A percentile compares a stretch with the other conserved stretches of the same genome.
Conservation (phyloP, 116 monocot genomes). For the Trichopus zeylanicus region DNA sequence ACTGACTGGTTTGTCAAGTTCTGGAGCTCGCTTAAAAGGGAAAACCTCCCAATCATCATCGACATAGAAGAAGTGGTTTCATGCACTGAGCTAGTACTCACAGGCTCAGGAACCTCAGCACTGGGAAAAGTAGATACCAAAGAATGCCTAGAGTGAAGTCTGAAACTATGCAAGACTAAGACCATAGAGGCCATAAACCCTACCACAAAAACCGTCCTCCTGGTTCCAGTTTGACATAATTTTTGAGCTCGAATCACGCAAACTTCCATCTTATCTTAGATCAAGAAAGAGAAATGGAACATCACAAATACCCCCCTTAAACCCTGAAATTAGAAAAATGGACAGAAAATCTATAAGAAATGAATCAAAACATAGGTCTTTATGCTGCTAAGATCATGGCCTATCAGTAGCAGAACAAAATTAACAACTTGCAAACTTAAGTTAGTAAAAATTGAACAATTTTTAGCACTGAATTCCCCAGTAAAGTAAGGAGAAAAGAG, state of each 20-base stretch:
- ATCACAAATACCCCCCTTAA: not conserved
- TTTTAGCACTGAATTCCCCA: no score
- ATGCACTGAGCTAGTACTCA: not conserved
- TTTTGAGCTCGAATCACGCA: not conserved
- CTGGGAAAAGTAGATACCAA: not conserved
- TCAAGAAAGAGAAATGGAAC: not conserved
- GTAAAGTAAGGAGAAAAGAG: no score
- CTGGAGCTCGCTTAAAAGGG: slow-evolving; percentile 21
- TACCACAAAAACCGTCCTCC: not conserved
- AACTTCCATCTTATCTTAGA: not conserved
- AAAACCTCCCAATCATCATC: slow-evolving; percentile 15
- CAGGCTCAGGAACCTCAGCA: slow-evolving; percentile 1
- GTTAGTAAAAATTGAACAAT: no score
- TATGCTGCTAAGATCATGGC: no score
- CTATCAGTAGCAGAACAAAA: no score
- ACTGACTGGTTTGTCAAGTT: not conserved
- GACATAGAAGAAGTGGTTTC: not conserved
- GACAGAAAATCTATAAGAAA: no score
- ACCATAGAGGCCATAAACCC: not conserved
- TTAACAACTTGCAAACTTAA: no score
- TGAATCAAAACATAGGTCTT: no score
- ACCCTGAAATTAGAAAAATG: not conserved
- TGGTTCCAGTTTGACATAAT: not conserved
- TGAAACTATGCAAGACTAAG: not conserved
- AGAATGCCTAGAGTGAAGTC: not conserved